A percentile compares a stretch with the other conserved stretches of the same genome.
These are phyloP conservation scores for Calocera cornea DNA, from an alignment of 768 basidiomycete genomes.

Conservation along the genomic window DNA sequence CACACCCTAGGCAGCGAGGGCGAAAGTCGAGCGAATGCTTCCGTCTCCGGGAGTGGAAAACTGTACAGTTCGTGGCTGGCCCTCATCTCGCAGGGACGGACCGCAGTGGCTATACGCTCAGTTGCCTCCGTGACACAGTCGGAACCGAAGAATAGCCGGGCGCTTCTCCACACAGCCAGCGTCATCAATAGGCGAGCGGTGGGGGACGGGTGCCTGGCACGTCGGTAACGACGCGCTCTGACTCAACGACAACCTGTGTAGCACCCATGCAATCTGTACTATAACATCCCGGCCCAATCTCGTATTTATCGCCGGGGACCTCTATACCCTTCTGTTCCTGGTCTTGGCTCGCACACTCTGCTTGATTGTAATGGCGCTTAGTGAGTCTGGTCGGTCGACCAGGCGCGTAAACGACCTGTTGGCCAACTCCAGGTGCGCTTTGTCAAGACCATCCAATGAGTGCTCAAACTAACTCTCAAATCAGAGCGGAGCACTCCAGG, in stretches of 20 bases:
- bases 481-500: not conserved
- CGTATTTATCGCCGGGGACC: not conserved
- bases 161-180: not conserved
- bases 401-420: not conserved
- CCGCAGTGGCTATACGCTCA: not conserved
- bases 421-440: not conserved
- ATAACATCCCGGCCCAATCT: not conserved
- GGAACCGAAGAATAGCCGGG: not conserved
- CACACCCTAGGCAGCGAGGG: not conserved
- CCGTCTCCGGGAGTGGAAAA: not conserved
- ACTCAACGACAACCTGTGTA: not conserved
- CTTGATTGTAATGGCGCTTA: not conserved
- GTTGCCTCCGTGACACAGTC: not conserved
- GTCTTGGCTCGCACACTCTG: not conserved
- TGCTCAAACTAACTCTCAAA: not conserved
- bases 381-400: not conserved
- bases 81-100: not conserved
- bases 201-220: not conserved
- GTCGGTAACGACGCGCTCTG: not conserved
- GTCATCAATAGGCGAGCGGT: not conserved
- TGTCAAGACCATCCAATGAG: not conserved
- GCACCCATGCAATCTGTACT: not conserved
- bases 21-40: slow-evolving; percentile 3
- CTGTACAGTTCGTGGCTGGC: slow-evolving; percentile 5
- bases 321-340: not conserved